Evolutionary conservation across 176 grass and related monocot species (phyloP).

Genomic region (Poa annua): DNA sequence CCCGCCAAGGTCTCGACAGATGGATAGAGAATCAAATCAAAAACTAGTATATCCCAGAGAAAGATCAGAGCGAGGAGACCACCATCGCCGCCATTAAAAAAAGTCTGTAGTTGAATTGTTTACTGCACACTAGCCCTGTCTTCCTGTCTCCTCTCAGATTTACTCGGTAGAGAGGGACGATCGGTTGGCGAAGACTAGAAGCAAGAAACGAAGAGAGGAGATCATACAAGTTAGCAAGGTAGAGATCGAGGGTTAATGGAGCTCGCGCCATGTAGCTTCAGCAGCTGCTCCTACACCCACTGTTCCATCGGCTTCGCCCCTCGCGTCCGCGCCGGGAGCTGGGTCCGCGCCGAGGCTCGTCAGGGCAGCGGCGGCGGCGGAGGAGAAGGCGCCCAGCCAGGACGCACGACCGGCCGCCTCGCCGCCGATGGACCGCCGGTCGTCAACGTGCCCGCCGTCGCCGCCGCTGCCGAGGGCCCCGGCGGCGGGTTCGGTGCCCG

Average conservation of each 20-base stretch:
- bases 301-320: slow-evolving; percentile 45
- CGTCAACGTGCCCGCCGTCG: slow-evolving; percentile 37
- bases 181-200: not conserved
- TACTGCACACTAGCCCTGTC: not conserved
- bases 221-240: not conserved
- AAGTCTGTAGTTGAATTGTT: not conserved
- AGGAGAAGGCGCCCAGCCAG: slow-evolving; percentile 22
- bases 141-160: slow-evolving; percentile 17
- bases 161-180: not conserved
- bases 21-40: not conserved
- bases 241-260: slow-evolving; percentile 30
- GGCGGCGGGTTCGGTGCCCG: slow-evolving; percentile 26
- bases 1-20: not conserved
- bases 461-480: not conserved
- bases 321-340: slow-evolving; percentile 6
- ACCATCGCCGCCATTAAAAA: slow-evolving; percentile 5
- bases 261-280: slow-evolving; percentile 35
- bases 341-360: slow-evolving; percentile 41
- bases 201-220: not conserved
- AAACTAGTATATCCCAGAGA: not conserved
- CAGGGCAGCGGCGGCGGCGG: slow-evolving; percentile 31
- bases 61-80: not conserved
- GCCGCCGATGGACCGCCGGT: slow-evolving; percentile 54
- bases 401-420: slow-evolving; percentile 13
- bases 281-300: slow-evolving; percentile 34